Evolutionary conservation across 2,329 filamentous ascomycete species (phyloP), one percentile per base, ranked within the genome.

Genomic region (Fusarium chaquense): DNA sequence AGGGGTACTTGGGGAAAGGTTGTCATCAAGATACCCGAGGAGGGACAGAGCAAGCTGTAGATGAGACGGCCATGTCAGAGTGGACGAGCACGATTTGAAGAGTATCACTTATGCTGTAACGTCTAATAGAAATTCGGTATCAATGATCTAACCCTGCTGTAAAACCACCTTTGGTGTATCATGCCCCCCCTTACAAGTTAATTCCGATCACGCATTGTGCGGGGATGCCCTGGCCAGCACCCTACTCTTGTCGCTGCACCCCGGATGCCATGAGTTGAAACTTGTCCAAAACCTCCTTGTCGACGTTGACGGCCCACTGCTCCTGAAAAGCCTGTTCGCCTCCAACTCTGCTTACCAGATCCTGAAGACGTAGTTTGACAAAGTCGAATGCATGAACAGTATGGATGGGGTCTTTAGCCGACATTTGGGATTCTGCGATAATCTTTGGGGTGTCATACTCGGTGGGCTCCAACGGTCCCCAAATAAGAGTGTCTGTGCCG

Each of bases 1-100:
- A 85, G 95, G 63, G 92, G 91, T 52, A 97, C 94, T 2, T 98
- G 95, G 95, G 95, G 95, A 0, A 98, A 98, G 85, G 95, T 98
- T 1, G 93, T 98, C 2, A 90, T 98, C 22, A 93, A 93, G 81
- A 84, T 98, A 43, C 90, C 91, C 2, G 92, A 94, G 73, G 85
- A 88, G 45, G 85, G 83, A 9, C 83, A 84, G 67, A 87, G 84
- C 73, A 88, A 86, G 78, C 72, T 90, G 76, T 90, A 75, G 35
- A 61, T 10, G 22, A 24, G 5, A 8, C 4, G 26, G 28, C 15
- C 36, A 26, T 35, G 20, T 4, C 16, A 13, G 9, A 56, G 11
- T 33, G 4, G 1, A 43, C 18, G 24, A 28, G 20, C 4, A 16
- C 32, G 20, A 24, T 24, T 26, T 13, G 2, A 56, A n/a, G 26